A percentile compares a stretch with the other conserved stretches of the same genome.
Evolutionary conservation across 148 eudicot genomes (phyloP).

Genomic region (Chenopodium quinoa): DNA sequence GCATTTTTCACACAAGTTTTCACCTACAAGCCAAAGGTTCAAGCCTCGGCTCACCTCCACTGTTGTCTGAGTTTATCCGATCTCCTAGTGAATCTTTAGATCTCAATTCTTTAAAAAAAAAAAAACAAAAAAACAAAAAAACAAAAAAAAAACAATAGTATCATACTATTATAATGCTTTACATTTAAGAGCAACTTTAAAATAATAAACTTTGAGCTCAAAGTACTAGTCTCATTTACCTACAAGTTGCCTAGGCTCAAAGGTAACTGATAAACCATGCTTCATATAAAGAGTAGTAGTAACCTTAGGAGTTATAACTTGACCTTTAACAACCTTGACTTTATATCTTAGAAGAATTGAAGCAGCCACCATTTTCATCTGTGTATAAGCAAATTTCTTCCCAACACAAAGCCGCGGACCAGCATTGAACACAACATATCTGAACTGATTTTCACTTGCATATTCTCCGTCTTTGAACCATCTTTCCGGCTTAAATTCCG

Average conservation of each 20-base stretch:
- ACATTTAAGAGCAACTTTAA: too few species aligned
- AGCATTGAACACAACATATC: conserved; percentile 45
- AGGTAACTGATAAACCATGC: conserved; percentile 41
- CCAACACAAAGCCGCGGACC: conserved; percentile 56
- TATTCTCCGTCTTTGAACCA: conserved; percentile 46
- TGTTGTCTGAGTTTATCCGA: neutral
- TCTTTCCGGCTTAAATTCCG: conserved; percentile 44
- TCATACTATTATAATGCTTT: too few species aligned
- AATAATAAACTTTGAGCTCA: neutral
- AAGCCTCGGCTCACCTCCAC: neutral
- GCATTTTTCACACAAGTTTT: neutral
- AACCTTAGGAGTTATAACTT: conserved; percentile 35
- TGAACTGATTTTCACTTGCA: conserved; percentile 41
- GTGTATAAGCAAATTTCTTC: conserved; percentile 50
- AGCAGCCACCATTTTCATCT: conserved; percentile 56
- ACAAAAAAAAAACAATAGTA: neutral
- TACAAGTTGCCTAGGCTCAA: conserved; percentile 29
- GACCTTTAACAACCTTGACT: conserved; percentile 42
- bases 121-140: neutral
- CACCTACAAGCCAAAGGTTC: neutral
- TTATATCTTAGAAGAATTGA: conserved; percentile 42
- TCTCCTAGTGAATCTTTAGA: too few species aligned
- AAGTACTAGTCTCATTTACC: neutral
- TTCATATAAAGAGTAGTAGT: conserved; percentile 53
- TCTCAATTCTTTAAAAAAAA: too few species aligned